Evolutionary conservation across 139 green algal species (phyloP).

Genomic region (Ettlia oleoabundans): DNA sequence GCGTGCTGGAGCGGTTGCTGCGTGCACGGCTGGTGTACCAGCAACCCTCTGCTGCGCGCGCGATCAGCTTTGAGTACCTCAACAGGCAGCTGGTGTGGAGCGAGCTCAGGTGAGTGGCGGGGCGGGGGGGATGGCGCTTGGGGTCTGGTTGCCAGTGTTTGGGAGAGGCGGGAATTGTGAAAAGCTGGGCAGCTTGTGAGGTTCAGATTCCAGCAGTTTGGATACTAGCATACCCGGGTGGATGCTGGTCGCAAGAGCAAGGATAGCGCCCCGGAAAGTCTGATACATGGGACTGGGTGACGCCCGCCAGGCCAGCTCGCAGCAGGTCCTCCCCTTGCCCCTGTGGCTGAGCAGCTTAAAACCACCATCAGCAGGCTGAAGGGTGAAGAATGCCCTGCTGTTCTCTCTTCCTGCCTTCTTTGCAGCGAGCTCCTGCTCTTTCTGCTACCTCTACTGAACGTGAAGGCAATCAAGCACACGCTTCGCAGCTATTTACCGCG

Average conservation of each 20-base stretch:
- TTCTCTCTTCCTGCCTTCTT: no score
- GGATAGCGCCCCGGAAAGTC: no score
- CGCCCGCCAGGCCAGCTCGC: no score
- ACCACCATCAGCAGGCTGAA: no score
- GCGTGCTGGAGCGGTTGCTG: slow-evolving; percentile 79
- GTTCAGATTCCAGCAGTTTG: no score
- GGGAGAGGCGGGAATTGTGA: not conserved
- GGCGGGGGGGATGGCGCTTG: not conserved
- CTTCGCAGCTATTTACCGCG: slow-evolving; percentile 48
- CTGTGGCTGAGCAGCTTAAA: no score
- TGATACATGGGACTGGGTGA: no score
- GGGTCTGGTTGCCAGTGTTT: not conserved
- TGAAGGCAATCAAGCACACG: slow-evolving; percentile 34
- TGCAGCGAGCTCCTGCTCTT: slow-evolving; percentile 82
- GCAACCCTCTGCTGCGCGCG: slow-evolving; percentile 69
- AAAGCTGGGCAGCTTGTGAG: no score
- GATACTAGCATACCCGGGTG: no score
- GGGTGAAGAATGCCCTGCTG: no score
- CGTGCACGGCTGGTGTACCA: slow-evolving; percentile 79
- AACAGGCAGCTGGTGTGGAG: slow-evolving; percentile 93
- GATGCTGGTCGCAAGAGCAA: no score
- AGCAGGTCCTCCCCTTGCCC: no score
- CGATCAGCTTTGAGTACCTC: slow-evolving; percentile 93
- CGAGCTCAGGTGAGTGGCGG: slow-evolving; percentile 63
- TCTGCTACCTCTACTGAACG: slow-evolving; percentile 77